Conservation (phyloP, 2,329 filamentous ascomycete species). For the Neurospora sp. region DNA sequence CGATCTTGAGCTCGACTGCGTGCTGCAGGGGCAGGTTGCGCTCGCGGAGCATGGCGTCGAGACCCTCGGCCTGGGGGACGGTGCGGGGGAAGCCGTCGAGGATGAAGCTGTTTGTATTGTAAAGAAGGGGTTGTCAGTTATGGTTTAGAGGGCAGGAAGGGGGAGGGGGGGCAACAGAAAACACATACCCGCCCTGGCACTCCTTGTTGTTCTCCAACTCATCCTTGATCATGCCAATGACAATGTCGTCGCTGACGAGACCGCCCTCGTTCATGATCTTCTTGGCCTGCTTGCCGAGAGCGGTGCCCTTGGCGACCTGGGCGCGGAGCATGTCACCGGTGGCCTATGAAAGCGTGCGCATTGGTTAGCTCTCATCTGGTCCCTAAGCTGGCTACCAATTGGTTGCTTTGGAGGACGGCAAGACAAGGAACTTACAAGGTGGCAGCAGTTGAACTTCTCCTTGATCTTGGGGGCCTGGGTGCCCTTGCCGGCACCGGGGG, state of each 20-base stretch:
- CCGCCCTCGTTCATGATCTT: conserved; percentile 99
- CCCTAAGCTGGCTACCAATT: neutral
- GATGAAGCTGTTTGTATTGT: conserved; percentile 68
- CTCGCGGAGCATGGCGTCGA: conserved; percentile 79
- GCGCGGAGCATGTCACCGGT: conserved; percentile 99
- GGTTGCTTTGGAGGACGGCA: neutral
- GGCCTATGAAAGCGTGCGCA: conserved; percentile 46
- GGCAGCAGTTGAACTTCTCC: conserved; percentile 95
- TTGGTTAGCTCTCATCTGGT: neutral
- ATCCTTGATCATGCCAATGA: conserved; percentile 99
- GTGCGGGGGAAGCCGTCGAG: conserved; percentile 98
- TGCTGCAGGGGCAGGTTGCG: conserved; percentile 83
- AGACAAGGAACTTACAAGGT: conserved; percentile 57
- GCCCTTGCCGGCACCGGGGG: conserved; percentile 96
- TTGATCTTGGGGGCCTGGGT: conserved; percentile 97
- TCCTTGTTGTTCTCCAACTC: conserved; percentile 90
- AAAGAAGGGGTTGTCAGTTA: conserved; percentile 5
- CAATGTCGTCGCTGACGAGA: conserved; percentile 96
- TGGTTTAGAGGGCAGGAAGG: neutral
- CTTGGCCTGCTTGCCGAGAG: conserved; percentile 91
- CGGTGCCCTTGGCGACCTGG: conserved; percentile 95
- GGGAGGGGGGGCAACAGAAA: neutral
- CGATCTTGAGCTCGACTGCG: conserved; percentile 92
- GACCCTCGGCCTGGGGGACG: conserved; percentile 85
- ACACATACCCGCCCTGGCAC: conserved; percentile 84